A percentile compares a stretch with the other conserved stretches of the same genome.
These are phyloP conservation scores for Tylopilus felleus DNA, from an alignment of 768 basidiomycete species.

Conservation along the genomic window DNA sequence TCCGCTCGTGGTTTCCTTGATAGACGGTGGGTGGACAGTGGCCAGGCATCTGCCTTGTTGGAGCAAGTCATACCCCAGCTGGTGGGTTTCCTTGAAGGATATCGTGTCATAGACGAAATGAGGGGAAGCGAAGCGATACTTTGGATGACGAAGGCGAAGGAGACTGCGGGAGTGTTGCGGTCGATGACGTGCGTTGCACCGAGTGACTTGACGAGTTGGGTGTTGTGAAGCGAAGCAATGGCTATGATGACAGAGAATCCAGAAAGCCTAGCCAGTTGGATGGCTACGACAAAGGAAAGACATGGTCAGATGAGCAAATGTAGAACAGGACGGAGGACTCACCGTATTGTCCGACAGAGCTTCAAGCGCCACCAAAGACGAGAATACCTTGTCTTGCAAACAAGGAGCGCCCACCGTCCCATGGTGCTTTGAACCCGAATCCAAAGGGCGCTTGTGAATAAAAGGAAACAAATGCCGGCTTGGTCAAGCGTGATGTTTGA, in stretches of 20 bases:
- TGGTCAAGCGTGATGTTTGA: slow-evolving; percentile 32
- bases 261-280: neutral
- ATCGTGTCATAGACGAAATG: too few species aligned
- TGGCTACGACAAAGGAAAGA: neutral
- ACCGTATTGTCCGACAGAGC: neutral
- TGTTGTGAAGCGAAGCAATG: neutral
- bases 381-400: too few species aligned
- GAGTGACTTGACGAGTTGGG: too few species aligned
- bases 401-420: too few species aligned
- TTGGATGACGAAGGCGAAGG: too few species aligned
- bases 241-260: neutral
- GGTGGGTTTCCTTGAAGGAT: too few species aligned
- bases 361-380: too few species aligned
- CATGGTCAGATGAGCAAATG: too few species aligned
- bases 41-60: slow-evolving; percentile 24
- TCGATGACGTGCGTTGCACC: too few species aligned
- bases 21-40: neutral
- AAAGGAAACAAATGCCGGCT: slow-evolving; percentile 32
- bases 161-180: too few species aligned
- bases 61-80: slow-evolving; percentile 9
- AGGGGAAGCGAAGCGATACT: too few species aligned
- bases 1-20: slow-evolving; percentile 2
- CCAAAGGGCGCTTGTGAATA: slow-evolving; percentile 23
- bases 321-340: neutral
- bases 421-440: slow-evolving; percentile 9